Evolutionary conservation across 306 rosid genomes (phyloP), one percentile per base, ranked within the genome.

Genomic region (Prunus campanulata): DNA sequence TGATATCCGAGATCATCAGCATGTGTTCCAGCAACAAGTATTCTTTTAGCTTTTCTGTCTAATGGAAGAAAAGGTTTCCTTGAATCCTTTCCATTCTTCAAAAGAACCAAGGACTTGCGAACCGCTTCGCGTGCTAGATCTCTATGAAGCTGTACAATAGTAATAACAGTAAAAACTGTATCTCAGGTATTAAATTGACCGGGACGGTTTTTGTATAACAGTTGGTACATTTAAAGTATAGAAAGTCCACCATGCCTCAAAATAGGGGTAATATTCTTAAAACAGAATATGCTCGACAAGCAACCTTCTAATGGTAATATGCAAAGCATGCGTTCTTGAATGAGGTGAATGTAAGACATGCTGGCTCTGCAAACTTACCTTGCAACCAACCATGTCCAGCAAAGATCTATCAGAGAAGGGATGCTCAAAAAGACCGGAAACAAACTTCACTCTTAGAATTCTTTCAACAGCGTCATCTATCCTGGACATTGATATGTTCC

Each of bases 91-190:
- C 97, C 98, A 71, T 91, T 91, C 87, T 90, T 91, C 83, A 94
- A 82, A 80, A 94, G 88, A 79, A 91, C 94, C 87, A 94, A 81
- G 30, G 96, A 94, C 86, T 91, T 94, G 35, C 83, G 89, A 77
- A 90, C 97, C 48, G 97, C 96, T 86, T 91, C 91, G 4, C 95
- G 86, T 35, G 93, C 98, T 63, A 94, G 85, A 83, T 89, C 95
- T 85, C 96, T 87, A 77, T 91, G 97, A 61, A 75, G 74, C 97
- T 94, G 86, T 76, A 85, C 14, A 76, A 77, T 30, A 63, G 67
- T 44, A 59, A 60, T 48, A 24, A 74, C 15, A 47, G 56, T 39
- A 60, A 71, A 78, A 16, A 25, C 55, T 22, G 20, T 50, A 64
- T 78, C 61, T 19, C 29, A 47, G 18, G 52, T 59, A 70, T 46